Evolutionary conservation across 2,329 filamentous ascomycete genomes (phyloP).

Genomic region (Chrysoporthe puriensis): DNA sequence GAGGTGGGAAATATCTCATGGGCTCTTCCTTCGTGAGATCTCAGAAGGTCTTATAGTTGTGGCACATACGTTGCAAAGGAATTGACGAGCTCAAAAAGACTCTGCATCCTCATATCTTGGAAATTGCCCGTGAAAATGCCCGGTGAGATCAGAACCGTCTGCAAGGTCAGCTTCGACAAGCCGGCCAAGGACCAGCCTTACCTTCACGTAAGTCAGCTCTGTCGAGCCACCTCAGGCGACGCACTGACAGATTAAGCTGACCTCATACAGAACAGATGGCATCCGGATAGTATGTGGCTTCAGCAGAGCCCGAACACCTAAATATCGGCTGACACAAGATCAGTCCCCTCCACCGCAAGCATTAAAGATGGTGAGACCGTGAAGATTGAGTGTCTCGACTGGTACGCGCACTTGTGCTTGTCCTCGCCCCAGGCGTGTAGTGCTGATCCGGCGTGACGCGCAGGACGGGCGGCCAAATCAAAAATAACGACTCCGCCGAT

Average conservation of each 20-base stretch:
- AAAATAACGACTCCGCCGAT: slow-evolving; percentile 87
- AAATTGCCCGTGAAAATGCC: slow-evolving; percentile 20
- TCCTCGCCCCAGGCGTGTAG: neutral
- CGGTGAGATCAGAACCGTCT: slow-evolving; percentile 64
- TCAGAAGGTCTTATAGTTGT: neutral
- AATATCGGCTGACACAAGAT: neutral
- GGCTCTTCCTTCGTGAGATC: neutral
- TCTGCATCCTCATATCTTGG: too few species aligned
- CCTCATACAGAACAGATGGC: slow-evolving; percentile 78
- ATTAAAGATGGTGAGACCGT: slow-evolving; percentile 86
- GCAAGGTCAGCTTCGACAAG: slow-evolving; percentile 73
- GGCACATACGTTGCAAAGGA: neutral
- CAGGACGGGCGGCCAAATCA: slow-evolving; percentile 78
- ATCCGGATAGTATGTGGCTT: slow-evolving; percentile 73
- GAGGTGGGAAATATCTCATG: neutral
- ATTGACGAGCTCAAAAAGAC: neutral
- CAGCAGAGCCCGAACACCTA: neutral
- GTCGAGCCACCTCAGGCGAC: neutral
- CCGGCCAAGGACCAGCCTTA: slow-evolving; percentile 70
- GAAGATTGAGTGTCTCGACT: slow-evolving; percentile 92
- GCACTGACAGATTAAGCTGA: neutral
- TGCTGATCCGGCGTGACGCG: slow-evolving; percentile 8
- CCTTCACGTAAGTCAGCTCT: slow-evolving; percentile 63
- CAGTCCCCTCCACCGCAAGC: slow-evolving; percentile 73
- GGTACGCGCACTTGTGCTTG: slow-evolving; percentile 44